Evolutionary conservation across 108 stramenopile genomes (phyloP).

Genomic region (Cylindrotheca fusiformis): DNA sequence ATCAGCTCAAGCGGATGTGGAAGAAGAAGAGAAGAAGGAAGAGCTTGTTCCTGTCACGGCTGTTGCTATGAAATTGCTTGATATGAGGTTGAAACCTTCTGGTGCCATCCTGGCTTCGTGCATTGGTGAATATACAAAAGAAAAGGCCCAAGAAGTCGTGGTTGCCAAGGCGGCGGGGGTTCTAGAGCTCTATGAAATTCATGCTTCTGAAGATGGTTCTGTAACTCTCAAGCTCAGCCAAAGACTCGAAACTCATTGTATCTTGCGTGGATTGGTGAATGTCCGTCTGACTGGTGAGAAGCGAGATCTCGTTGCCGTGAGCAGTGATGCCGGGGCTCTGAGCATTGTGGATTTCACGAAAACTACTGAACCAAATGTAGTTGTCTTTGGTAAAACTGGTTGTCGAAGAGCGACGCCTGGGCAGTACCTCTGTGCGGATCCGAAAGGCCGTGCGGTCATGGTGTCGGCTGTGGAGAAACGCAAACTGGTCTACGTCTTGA

Average conservation of each 20-base stretch:
- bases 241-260: constrained; percentile 68
- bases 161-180: constrained; percentile 68
- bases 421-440: constrained; percentile 95
- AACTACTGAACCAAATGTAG: constrained; percentile 32
- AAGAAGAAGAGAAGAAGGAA: constrained; percentile 3
- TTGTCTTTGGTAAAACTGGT: constrained; percentile 73
- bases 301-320: constrained; percentile 89
- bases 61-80: constrained; percentile 70
- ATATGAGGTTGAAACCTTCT: constrained; percentile 70
- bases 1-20: background rate
- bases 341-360: constrained; percentile 79
- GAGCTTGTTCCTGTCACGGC: constrained; percentile 34
- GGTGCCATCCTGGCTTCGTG: constrained; percentile 49
- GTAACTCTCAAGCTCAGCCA: constrained; percentile 49
- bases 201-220: background rate
- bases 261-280: constrained; percentile 63
- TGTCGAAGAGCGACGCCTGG: constrained; percentile 95
- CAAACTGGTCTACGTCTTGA: constrained; percentile 95
- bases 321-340: constrained; percentile 87
- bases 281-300: constrained; percentile 83
- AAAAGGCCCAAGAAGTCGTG: constrained; percentile 44
- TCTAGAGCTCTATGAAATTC: constrained; percentile 59
- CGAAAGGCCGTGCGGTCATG: constrained; percentile 90
- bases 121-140: constrained; percentile 59
- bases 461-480: constrained; percentile 92